Percentiles rank a stretch among this genome's conserved stretches.
Conservation (phyloP, 345 rosid genomes). For the Hibiscus syriacus region DNA sequence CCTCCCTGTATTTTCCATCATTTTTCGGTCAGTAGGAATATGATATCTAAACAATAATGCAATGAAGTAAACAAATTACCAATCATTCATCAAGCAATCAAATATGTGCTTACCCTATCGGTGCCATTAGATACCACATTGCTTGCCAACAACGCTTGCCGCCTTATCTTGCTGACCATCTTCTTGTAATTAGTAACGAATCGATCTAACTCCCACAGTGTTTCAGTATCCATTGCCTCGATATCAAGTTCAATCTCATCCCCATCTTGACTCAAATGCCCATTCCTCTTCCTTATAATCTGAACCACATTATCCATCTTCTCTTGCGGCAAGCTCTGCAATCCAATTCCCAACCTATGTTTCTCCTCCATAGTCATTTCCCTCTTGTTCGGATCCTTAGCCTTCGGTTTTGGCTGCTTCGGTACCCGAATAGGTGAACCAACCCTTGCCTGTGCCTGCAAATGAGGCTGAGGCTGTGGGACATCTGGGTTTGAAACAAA, state of each 20-base stretch:
- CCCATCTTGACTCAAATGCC: conserved; percentile 59
- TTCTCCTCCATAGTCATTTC: conserved; percentile 68
- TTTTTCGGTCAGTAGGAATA: neutral
- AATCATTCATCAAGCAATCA: neutral
- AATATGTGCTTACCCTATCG: conserved; percentile 23
- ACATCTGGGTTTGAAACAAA: conserved; percentile 15
- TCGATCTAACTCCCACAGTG: conserved; percentile 77
- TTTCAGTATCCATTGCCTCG: conserved; percentile 66
- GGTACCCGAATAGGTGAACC: conserved; percentile 30
- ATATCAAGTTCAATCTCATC: conserved; percentile 82
- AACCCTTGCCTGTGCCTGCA: conserved; percentile 27
- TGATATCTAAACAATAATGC: neutral
- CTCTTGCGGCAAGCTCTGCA: conserved; percentile 76
- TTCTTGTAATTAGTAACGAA: conserved; percentile 72
- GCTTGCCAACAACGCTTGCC: conserved; percentile 45
- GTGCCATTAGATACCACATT: conserved; percentile 18
- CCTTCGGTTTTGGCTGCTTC: conserved; percentile 70
- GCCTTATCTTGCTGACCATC: conserved; percentile 67
- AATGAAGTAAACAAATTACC: neutral
- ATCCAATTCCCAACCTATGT: conserved; percentile 51
- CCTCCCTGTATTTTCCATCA: conserved; percentile 20
- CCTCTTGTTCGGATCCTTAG: conserved; percentile 71
- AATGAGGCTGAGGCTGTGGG: neutral
- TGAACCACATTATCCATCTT: conserved; percentile 72
- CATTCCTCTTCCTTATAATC: conserved; percentile 63